Conservation (phyloP, 306 rosid species). For the Vigna mungo region DNA sequence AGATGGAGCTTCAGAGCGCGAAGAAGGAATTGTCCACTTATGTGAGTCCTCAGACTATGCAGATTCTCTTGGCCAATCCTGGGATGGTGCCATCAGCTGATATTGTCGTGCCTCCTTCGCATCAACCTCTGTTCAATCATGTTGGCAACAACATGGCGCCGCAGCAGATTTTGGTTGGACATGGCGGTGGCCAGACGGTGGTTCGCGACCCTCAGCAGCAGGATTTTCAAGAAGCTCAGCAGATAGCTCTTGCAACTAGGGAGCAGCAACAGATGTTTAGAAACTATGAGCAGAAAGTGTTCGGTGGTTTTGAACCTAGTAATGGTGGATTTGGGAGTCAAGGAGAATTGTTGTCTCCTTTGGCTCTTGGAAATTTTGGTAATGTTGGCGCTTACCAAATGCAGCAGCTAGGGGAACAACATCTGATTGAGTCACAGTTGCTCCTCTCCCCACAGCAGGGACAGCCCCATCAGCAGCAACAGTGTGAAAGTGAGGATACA, state of each 20-base stretch:
- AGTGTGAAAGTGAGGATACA: constrained; percentile 49
- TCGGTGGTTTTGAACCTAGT: constrained; percentile 45
- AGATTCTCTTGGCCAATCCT: constrained; percentile 41
- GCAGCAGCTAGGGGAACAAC: constrained; percentile 43
- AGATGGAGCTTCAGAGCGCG: constrained; percentile 53
- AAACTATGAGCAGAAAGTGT: constrained; percentile 55
- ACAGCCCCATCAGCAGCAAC: constrained; percentile 33
- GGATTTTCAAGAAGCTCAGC: constrained; percentile 66
- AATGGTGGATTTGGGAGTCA: constrained; percentile 47
- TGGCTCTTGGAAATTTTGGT: constrained; percentile 59
- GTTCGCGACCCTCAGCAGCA: constrained; percentile 49
- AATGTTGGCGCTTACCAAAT: constrained; percentile 43
- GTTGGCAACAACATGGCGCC: constrained; percentile 39
- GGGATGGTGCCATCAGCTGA: constrained; percentile 35
- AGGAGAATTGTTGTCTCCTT: constrained; percentile 43
- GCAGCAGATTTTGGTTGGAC: not conserved
- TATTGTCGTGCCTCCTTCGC: constrained; percentile 4
- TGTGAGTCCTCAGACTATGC: constrained; percentile 56
- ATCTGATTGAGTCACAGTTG: constrained; percentile 57
- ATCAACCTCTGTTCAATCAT: not conserved
- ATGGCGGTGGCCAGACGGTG: constrained; percentile 33
- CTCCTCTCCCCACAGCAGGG: constrained; percentile 49
- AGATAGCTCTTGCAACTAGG: constrained; percentile 38
- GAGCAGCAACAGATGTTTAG: constrained; percentile 46
- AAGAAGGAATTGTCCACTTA: constrained; percentile 60